Conservation (phyloP, 495 filamentous ascomycete species). For the Aspergillus kassunensis region DNA sequence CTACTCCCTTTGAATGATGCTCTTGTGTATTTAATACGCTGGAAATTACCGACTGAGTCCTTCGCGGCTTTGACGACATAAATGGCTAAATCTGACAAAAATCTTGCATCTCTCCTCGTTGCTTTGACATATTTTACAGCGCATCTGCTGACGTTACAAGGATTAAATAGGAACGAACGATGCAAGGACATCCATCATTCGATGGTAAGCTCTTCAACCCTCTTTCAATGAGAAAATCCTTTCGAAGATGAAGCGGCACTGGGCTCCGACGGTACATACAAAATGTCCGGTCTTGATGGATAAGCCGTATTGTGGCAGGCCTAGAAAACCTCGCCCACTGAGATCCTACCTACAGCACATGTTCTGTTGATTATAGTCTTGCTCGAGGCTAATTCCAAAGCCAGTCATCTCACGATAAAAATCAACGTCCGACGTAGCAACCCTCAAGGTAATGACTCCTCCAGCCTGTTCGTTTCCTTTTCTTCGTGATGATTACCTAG, state of each 20-base stretch:
- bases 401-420: background rate
- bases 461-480: constrained; percentile 18
- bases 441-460: constrained; percentile 16
- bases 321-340: constrained; percentile 99
- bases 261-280: constrained; percentile 82
- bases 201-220: constrained; percentile 29
- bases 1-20: constrained; percentile 61
- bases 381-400: constrained; percentile 28
- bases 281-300: constrained; percentile 67
- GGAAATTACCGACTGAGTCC: constrained; percentile 99
- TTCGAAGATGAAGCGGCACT: constrained; percentile 98
- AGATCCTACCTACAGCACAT: constrained; percentile 37
- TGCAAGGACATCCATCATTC: background rate
- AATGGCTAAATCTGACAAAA: constrained; percentile 83
- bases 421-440: background rate
- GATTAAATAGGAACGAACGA: constrained; percentile 1
- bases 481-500: constrained; percentile 51
- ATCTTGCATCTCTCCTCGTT: constrained; percentile 6
- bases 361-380: constrained; percentile 20
- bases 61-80: constrained; percentile 72
- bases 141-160: constrained; percentile 29
- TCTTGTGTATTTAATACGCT: constrained; percentile 79
- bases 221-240: constrained; percentile 7
- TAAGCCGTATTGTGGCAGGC: constrained; percentile 94
- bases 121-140: background rate